Evolutionary conservation across 805 yeast genomes (phyloP).

Genomic region (Candida methanosorbosa): DNA sequence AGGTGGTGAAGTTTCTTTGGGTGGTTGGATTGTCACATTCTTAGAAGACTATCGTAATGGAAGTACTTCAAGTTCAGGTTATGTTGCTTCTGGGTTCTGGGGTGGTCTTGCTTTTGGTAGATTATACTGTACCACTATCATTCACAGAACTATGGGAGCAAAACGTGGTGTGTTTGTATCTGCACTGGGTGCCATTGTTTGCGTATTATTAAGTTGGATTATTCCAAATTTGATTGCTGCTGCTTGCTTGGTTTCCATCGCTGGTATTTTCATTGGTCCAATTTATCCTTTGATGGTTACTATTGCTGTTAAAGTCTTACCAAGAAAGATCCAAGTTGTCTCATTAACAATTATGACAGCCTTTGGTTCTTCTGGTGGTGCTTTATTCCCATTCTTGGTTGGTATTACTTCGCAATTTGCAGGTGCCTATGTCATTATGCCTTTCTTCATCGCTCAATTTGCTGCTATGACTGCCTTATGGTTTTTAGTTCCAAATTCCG

Average conservation of each 20-base stretch:
- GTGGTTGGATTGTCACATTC: constrained; percentile 65
- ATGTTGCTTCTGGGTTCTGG: constrained; percentile 66
- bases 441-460: constrained; percentile 33
- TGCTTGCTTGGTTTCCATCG: constrained; percentile 36
- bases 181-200: constrained; percentile 24
- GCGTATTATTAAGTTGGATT: constrained; percentile 39
- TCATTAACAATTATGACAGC: constrained; percentile 45
- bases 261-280: constrained; percentile 63
- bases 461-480: constrained; percentile 27
- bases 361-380: constrained; percentile 52
- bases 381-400: constrained; percentile 42
- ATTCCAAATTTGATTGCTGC: constrained; percentile 34
- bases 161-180: constrained; percentile 33
- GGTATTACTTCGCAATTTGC: constrained; percentile 37
- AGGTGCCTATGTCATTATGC: constrained; percentile 43
- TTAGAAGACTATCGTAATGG: constrained; percentile 47
- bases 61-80: constrained; percentile 39
- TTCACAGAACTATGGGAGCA: constrained; percentile 33
- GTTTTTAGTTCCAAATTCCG: constrained; percentile 36
- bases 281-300: constrained; percentile 47
- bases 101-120: constrained; percentile 62
- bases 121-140: constrained; percentile 33
- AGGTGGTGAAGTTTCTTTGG: constrained; percentile 63
- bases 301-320: constrained; percentile 33
- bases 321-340: constrained; percentile 42